A percentile compares a stretch with the other conserved stretches of the same genome.
These are phyloP conservation scores for Lentinula lateritia DNA, from an alignment of 768 basidiomycete species.

Conservation along the genomic window DNA sequence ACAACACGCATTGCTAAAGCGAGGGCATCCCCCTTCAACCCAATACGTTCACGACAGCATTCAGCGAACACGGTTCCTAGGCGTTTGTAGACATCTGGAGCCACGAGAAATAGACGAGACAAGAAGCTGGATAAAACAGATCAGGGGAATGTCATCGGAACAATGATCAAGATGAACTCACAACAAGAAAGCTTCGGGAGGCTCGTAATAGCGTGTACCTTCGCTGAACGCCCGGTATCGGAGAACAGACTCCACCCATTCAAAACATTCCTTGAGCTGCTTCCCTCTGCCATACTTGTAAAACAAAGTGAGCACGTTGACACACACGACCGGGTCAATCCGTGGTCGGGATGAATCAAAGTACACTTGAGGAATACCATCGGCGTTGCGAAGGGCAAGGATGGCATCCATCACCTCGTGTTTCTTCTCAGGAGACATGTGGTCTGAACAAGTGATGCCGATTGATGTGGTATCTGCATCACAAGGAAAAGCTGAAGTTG, in stretches of 20 bases:
- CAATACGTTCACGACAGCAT: constrained; percentile 44
- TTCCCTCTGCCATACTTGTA: constrained; percentile 42
- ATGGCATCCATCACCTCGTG: constrained; percentile 51
- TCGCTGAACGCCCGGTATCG: constrained; percentile 47
- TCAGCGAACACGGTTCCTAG: constrained; percentile 36
- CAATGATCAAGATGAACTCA: not conserved
- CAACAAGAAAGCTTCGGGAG: constrained; percentile 11
- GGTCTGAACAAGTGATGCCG: constrained; percentile 32
- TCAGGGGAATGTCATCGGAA: constrained; percentile 11
- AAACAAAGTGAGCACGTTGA: constrained; percentile 45
- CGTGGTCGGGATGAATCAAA: constrained; percentile 36
- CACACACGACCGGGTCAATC: constrained; percentile 48
- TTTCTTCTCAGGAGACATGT: constrained; percentile 18
- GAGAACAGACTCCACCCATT: constrained; percentile 47
- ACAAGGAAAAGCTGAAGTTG: constrained; percentile 43
- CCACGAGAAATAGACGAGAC: constrained; percentile 36
- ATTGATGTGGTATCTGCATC: constrained; percentile 59
- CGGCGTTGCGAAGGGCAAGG: constrained; percentile 40
- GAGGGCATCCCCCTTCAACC: constrained; percentile 44
- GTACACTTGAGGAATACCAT: constrained; percentile 46
- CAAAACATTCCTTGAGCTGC: constrained; percentile 36
- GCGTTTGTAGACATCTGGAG: constrained; percentile 27
- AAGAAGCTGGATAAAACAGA: constrained; percentile 42
- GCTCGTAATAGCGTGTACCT: constrained; percentile 51
- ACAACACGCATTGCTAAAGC: constrained; percentile 53